These are phyloP conservation scores for Brassica rapa DNA, from an alignment of 345 rosid species.

Conservation along the genomic window DNA sequence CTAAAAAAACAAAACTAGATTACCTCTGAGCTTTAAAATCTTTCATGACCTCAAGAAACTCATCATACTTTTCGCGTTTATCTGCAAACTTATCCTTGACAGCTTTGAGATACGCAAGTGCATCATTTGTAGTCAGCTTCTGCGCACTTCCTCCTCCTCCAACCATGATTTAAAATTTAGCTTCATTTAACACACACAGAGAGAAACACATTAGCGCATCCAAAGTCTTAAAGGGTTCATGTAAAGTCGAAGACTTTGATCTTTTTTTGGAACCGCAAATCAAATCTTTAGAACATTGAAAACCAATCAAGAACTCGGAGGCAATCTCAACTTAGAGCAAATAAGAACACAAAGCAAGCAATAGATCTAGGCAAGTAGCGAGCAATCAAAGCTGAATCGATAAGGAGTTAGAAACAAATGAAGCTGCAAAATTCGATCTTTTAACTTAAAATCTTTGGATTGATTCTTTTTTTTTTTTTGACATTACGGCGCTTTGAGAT, in stretches of 20 bases:
- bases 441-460: constrained; percentile 10
- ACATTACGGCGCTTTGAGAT: constrained; percentile 39
- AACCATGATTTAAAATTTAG: constrained; percentile 47
- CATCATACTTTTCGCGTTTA: constrained; percentile 81
- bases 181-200: constrained; percentile 47
- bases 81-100: constrained; percentile 89
- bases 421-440: constrained; percentile 29
- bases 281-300: constrained; percentile 48
- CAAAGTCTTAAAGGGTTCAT: constrained; percentile 41
- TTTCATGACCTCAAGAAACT: constrained; percentile 96
- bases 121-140: constrained; percentile 91
- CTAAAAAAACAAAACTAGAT: not conserved
- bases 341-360: not conserved
- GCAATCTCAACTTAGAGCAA: constrained; percentile 3
- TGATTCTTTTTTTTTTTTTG: constrained; percentile 1
- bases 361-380: constrained; percentile 39
- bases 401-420: constrained; percentile 20
- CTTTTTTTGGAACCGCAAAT: constrained; percentile 34
- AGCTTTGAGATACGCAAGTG: constrained; percentile 87
- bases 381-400: constrained; percentile 33
- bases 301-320: constrained; percentile 30
- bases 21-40: constrained; percentile 97
- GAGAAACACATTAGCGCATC: constrained; percentile 9
- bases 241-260: constrained; percentile 35
- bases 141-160: constrained; percentile 59